Percentiles rank a stretch among this genome's conserved stretches.
Conservation (phyloP, 2,329 filamentous ascomycete genomes). For the Aspergillus clavatus region DNA sequence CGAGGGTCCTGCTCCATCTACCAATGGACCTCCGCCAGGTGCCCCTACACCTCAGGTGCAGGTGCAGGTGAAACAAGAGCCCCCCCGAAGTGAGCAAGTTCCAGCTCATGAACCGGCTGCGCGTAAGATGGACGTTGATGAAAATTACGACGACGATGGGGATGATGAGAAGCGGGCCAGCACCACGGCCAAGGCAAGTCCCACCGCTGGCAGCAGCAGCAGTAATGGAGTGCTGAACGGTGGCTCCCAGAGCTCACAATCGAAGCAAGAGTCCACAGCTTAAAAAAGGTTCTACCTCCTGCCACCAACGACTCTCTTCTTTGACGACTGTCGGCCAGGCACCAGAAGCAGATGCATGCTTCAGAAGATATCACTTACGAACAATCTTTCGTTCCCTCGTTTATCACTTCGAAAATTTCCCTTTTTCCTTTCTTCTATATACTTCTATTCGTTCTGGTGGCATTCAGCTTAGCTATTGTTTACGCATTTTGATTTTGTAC, state of each 20-base stretch:
- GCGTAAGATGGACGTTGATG: conserved; percentile 93
- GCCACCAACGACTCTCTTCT: neutral
- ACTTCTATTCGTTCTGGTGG: conserved; percentile 8
- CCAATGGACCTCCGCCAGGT: conserved; percentile 41
- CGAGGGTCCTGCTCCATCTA: conserved; percentile 38
- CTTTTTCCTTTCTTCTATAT: conserved; percentile 3
- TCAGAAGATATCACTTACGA: conserved; percentile 6
- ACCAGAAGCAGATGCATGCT: conserved; percentile 9
- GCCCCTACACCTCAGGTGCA: conserved; percentile 48
- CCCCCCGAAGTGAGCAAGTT: conserved; percentile 44
- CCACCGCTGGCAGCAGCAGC: conserved; percentile 24
- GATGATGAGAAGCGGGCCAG: conserved; percentile 67
- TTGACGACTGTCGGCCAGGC: neutral
- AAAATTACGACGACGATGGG: conserved; percentile 92
- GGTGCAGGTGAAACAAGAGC: conserved; percentile 57
- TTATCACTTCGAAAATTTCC: conserved; percentile 6
- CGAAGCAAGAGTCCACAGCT: conserved; percentile 29
- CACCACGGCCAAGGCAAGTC: conserved; percentile 32
- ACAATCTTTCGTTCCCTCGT: conserved; percentile 9
- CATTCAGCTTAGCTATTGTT: conserved; percentile 10
- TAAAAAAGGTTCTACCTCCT: conserved; percentile 11
- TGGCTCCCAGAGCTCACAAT: conserved; percentile 25
- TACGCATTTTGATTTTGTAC: conserved; percentile 19
- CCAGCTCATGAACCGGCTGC: conserved; percentile 74
- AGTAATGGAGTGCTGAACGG: conserved; percentile 24